Base-by-base conservation (phyloP, 2,329 filamentous ascomycete genomes). In the Colletotrichum musae region DNA sequence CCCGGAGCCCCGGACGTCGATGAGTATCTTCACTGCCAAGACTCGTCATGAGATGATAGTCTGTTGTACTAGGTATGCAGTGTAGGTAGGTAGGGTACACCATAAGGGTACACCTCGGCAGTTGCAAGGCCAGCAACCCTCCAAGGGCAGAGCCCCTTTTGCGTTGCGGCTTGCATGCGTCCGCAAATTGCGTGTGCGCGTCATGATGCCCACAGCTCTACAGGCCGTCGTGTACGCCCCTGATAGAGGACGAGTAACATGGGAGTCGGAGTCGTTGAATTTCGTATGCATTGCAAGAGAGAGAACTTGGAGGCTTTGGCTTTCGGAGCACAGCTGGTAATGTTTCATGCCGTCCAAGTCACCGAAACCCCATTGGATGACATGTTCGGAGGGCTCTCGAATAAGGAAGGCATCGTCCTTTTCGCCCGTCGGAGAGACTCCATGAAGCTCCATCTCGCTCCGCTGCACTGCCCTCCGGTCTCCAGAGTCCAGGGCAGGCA, bases 401-500 rank as follows among this genome's bases (percentile, higher is more conserved):
- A 61, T 69, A 39, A 24, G 66, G 66, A 69, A 69, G 66, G 39
- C 61, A 65, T 69, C 53, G 48, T 61, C 58, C 59, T 32, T 45
- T 18, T 63, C 54, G 24, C 48, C 65, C 62, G 57, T 66, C 62
- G 50, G 66, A 69, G 66, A 43, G 32, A 66, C 66, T 66, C 66
- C 66, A 57, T 56, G 15, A 18, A 60, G 36, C 54, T 50, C 62
- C 66, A 66, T 59, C 48, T 47, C 39, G 32, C 61, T 59, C 48
- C 54, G 61, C 54, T 68, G 65, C 65, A 68, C 65, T 48, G 65
- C 65, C 65, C 57, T 64, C 65, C 45, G 32, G 48, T 62, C 58
- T 65, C 54, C 28, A 47, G 52, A 50, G 28, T 36, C 28, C 32
- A 60, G 50, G 66, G 32, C 32, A 10, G 32, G 63, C 52, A n/a